These are phyloP conservation scores for Spatholobus suberectus DNA, from an alignment of 306 rosid species.

Conservation along the genomic window DNA sequence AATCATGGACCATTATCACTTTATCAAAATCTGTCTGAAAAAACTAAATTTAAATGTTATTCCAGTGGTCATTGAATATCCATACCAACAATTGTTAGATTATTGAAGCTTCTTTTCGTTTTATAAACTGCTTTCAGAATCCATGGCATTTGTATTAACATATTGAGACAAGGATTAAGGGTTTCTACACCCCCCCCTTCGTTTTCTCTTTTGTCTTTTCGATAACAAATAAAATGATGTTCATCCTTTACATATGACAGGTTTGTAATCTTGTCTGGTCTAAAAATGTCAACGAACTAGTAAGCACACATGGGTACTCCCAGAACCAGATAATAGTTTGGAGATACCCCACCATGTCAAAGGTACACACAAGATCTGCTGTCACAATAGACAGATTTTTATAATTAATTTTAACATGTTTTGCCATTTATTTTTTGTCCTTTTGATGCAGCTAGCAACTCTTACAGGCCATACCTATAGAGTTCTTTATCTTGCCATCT, in stretches of 20 bases:
- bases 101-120: neutral
- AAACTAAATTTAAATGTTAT: conserved; percentile 15
- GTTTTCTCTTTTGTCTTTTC: neutral
- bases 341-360: conserved; percentile 95
- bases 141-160: neutral
- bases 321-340: conserved; percentile 94
- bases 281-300: conserved; percentile 90
- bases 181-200: neutral
- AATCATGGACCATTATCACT: neutral
- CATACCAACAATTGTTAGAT: neutral
- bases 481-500: conserved; percentile 90
- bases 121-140: conserved; percentile 13
- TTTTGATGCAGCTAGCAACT: conserved; percentile 72
- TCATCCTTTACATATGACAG: conserved; percentile 49
- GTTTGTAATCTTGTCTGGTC: conserved; percentile 98
- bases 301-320: conserved; percentile 96
- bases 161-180: neutral
- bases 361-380: conserved; percentile 54
- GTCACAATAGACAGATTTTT: neutral
- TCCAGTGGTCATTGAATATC: neutral
- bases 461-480: conserved; percentile 86
- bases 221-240: neutral
- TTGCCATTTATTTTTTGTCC: conserved; percentile 21
- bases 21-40: neutral
- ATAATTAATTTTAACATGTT: neutral